A percentile compares a stretch with the other conserved stretches of the same genome.
These are phyloP conservation scores for Filosporella fistucella DNA, from an alignment of 495 filamentous ascomycete species.

Conservation along the genomic window DNA sequence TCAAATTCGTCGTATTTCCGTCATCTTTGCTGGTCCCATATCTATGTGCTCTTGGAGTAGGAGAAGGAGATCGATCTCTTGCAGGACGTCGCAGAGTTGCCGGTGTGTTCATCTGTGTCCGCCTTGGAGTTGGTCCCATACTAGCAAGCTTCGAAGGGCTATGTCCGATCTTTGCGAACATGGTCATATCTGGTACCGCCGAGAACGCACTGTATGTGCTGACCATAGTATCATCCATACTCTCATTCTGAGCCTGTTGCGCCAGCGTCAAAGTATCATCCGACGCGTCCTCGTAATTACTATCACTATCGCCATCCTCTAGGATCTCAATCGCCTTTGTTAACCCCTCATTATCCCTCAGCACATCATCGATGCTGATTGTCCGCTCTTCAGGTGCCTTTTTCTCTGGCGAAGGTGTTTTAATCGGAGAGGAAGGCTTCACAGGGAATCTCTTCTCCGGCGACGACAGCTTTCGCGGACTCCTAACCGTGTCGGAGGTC, in stretches of 20 bases:
- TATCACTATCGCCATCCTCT: conserved; percentile 36
- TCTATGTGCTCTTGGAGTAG: conserved; percentile 29
- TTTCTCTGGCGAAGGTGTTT: neutral
- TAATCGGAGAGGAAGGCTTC: conserved; percentile 33
- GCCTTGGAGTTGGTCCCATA: conserved; percentile 21
- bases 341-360: conserved; percentile 30
- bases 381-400: conserved; percentile 17
- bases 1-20: conserved; percentile 57
- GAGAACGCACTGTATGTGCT: conserved; percentile 87
- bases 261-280: conserved; percentile 13
- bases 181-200: conserved; percentile 82
- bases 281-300: conserved; percentile 6
- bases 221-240: conserved; percentile 76
- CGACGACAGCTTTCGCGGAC: conserved; percentile 37
- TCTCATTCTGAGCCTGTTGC: conserved; percentile 32
- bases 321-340: conserved; percentile 47
- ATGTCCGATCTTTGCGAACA: conserved; percentile 67
- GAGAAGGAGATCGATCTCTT: conserved; percentile 15
- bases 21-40: conserved; percentile 29
- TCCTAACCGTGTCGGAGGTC: conserved; percentile 24
- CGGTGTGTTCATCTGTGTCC: conserved; percentile 18
- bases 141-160: conserved; percentile 40
- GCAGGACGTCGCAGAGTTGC: conserved; percentile 28
- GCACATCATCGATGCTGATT: conserved; percentile 28
- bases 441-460: conserved; percentile 54